Conservation (phyloP, 345 rosid species). For the Erodium maritimum region DNA sequence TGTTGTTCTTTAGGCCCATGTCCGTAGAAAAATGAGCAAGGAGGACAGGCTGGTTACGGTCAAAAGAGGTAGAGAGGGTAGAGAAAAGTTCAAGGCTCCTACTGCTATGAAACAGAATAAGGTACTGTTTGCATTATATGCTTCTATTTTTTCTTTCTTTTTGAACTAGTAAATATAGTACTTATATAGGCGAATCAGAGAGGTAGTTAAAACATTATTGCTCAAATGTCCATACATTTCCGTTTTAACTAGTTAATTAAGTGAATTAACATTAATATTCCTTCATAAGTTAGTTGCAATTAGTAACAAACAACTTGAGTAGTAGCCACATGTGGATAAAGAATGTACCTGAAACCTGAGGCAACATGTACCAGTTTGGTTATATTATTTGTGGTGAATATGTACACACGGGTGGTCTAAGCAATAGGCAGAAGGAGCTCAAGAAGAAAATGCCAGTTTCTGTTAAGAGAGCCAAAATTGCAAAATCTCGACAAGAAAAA, state of each 20-base stretch:
- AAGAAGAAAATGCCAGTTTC: constrained; percentile 76
- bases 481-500: constrained; percentile 38
- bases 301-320: no score
- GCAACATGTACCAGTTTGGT: no score
- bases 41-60: constrained; percentile 69
- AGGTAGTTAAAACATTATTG: no score
- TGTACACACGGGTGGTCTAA: constrained; percentile 62
- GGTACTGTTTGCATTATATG: constrained; percentile 24
- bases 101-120: constrained; percentile 74
- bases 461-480: constrained; percentile 54
- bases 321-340: no score
- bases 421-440: constrained; percentile 84
- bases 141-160: no score
- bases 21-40: constrained; percentile 61
- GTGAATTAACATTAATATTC: no score
- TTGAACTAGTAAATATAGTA: no score
- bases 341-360: no score
- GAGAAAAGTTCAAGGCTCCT: constrained; percentile 57
- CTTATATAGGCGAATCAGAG: neutral
- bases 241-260: neutral
- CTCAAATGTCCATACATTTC: neutral
- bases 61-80: constrained; percentile 80
- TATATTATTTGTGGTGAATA: neutral
- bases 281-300: no score
- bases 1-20: constrained; percentile 51